A percentile compares a stretch with the other conserved stretches of the same genome.
Conservation (phyloP, 768 basidiomycete genomes). For the Tephrocybe sp. region DNA sequence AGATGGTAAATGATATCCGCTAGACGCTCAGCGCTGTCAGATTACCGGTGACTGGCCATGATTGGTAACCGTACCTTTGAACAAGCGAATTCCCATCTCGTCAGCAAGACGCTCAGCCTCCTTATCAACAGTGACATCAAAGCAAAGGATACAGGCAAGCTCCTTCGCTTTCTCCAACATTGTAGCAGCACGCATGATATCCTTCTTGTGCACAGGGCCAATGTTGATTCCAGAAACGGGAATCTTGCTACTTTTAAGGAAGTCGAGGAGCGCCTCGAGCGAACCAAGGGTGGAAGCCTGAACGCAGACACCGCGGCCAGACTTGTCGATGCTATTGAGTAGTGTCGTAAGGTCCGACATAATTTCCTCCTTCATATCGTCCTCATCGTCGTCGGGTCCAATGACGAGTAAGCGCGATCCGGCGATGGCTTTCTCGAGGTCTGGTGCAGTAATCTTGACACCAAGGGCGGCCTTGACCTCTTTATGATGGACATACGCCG, state of each 20-base stretch:
- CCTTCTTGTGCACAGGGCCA: conserved; percentile 94
- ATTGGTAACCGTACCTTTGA: conserved; percentile 65
- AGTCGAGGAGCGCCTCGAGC: conserved; percentile 93
- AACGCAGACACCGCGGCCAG: conserved; percentile 95
- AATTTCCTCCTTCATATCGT: conserved; percentile 90
- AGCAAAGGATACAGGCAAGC: conserved; percentile 92
- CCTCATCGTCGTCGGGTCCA: conserved; percentile 96
- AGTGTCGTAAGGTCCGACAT: conserved; percentile 94
- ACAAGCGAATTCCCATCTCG: conserved; percentile 91
- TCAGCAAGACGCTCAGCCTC: conserved; percentile 91
- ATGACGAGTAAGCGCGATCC: conserved; percentile 92
- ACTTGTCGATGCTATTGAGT: conserved; percentile 89
- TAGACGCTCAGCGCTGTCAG: conserved; percentile 28
- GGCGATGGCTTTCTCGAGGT: conserved; percentile 97
- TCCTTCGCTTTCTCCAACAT: conserved; percentile 98
- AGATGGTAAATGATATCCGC: conserved; percentile 99
- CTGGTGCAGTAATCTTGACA: conserved; percentile 92
- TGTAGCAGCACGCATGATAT: conserved; percentile 87
- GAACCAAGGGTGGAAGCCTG: conserved; percentile 98
- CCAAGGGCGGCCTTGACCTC: conserved; percentile 96
- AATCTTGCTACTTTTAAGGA: conserved; percentile 93
- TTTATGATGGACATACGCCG: conserved; percentile 95
- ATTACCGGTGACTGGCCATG: not conserved
- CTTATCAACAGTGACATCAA: conserved; percentile 93
- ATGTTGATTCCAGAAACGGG: conserved; percentile 98